These are phyloP conservation scores for Fusarium citri DNA, from an alignment of 2,329 filamentous ascomycete genomes.

Conservation along the genomic window DNA sequence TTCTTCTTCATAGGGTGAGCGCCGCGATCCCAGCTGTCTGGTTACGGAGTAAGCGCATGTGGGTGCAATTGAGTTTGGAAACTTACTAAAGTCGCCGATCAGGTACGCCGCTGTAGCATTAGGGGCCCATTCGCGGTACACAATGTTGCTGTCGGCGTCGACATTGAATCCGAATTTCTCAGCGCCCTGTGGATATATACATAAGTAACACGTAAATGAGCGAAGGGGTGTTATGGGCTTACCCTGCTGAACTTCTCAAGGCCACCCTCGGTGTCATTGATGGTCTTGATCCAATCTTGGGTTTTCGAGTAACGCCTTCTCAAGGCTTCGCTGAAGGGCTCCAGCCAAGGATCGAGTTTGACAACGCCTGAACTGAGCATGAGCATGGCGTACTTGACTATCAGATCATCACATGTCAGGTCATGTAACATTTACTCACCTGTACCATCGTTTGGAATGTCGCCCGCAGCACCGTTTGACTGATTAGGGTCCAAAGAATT, in stretches of 20 bases:
- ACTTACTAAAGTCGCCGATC: constrained; percentile 92
- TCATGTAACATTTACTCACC: constrained; percentile 60
- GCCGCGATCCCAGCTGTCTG: constrained; percentile 87
- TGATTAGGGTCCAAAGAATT: constrained; percentile 57
- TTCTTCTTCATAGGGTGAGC: constrained; percentile 90
- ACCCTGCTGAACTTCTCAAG: constrained; percentile 91
- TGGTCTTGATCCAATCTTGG: constrained; percentile 86
- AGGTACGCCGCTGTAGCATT: constrained; percentile 87
- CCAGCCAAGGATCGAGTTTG: constrained; percentile 88
- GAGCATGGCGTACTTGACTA: constrained; percentile 23
- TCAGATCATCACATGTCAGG: constrained; percentile 41
- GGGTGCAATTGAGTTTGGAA: background rate
- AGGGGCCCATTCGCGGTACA: constrained; percentile 96
- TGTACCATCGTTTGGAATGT: constrained; percentile 76
- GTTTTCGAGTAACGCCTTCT: constrained; percentile 81
- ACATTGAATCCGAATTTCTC: constrained; percentile 90
- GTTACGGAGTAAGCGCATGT: constrained; percentile 44
- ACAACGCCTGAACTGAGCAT: constrained; percentile 74
- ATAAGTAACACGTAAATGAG: constrained; percentile 15
- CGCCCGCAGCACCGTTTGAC: constrained; percentile 56
- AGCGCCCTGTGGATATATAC: constrained; percentile 69
- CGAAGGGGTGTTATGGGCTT: constrained; percentile 41
- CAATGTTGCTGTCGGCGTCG: constrained; percentile 82
- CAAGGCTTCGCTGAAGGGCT: constrained; percentile 83
- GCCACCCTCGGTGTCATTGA: constrained; percentile 87